Conservation (phyloP, 305 asterid genomes). For the Fraxinus nigra region DNA sequence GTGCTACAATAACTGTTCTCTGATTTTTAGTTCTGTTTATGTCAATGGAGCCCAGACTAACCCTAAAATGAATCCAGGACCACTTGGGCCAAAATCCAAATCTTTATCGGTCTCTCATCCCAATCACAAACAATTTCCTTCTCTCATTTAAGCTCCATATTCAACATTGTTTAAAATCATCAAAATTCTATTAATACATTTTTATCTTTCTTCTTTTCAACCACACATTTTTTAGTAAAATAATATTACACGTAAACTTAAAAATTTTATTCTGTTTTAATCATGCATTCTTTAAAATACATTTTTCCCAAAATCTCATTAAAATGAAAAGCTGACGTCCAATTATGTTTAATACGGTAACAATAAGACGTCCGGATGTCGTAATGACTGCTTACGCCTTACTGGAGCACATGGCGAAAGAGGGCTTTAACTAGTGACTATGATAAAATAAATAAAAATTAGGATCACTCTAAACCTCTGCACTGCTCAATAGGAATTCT, state of each 20-base stretch:
- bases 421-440: slow-evolving; percentile 15
- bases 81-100: background rate
- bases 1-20: background rate
- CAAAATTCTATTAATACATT: no score
- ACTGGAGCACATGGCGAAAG: slow-evolving; percentile 1
- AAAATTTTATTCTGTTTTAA: no score
- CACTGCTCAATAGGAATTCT: slow-evolving; percentile 21
- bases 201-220: no score
- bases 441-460: background rate
- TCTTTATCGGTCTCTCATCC: background rate
- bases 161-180: background rate
- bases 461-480: slow-evolving; percentile 36
- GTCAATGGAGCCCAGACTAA: background rate
- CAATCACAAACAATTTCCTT: background rate
- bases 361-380: no score
- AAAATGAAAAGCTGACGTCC: no score
- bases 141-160: background rate
- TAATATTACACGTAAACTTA: no score
- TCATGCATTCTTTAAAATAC: no score
- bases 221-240: no score
- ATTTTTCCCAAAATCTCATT: no score
- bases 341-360: no score
- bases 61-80: background rate
- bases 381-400: background rate
- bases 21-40: no score